These are phyloP conservation scores for Fonsecaea pugnacius DNA, from an alignment of 2,329 filamentous ascomycete species.

Conservation along the genomic window DNA sequence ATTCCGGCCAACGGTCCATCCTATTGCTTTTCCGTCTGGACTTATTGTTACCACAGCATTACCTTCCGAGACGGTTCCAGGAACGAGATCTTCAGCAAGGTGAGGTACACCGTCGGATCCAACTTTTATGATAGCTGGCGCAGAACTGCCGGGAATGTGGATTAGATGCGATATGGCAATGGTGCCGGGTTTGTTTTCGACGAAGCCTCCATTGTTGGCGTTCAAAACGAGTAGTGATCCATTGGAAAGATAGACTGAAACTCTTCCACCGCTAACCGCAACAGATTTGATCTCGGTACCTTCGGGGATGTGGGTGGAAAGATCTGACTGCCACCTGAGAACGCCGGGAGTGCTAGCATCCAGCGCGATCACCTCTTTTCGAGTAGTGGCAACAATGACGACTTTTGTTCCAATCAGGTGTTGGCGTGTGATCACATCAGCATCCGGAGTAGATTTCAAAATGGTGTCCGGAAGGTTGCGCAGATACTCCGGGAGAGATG, in stretches of 20 bases:
- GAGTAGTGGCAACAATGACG: conserved; percentile 76
- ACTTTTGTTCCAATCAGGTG: conserved; percentile 89
- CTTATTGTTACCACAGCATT: conserved; percentile 49
- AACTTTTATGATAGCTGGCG: conserved; percentile 42
- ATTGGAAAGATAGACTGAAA: conserved; percentile 63
- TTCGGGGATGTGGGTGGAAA: conserved; percentile 62
- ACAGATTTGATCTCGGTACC: conserved; percentile 69
- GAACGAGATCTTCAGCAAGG: conserved; percentile 39
- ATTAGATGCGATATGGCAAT: conserved; percentile 29
- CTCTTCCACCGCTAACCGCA: conserved; percentile 63
- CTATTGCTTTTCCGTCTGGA: conserved; percentile 46
- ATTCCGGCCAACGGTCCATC: conserved; percentile 48
- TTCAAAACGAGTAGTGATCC: conserved; percentile 64
- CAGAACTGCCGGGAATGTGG: conserved; percentile 31
- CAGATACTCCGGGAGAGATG: conserved; percentile 75
- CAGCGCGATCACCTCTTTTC: conserved; percentile 78
- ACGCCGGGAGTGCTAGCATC: conserved; percentile 75
- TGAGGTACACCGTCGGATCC: conserved; percentile 43
- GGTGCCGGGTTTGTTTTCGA: conserved; percentile 38
- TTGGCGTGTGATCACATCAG: conserved; percentile 54
- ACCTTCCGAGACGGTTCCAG: conserved; percentile 39
- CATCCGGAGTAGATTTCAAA: conserved; percentile 43
- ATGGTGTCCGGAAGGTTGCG: conserved; percentile 70
- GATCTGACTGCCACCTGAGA: conserved; percentile 72
- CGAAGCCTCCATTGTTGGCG: conserved; percentile 49